These are phyloP conservation scores for Nemania serpens DNA, from an alignment of 2,329 filamentous ascomycete species.

Conservation along the genomic window DNA sequence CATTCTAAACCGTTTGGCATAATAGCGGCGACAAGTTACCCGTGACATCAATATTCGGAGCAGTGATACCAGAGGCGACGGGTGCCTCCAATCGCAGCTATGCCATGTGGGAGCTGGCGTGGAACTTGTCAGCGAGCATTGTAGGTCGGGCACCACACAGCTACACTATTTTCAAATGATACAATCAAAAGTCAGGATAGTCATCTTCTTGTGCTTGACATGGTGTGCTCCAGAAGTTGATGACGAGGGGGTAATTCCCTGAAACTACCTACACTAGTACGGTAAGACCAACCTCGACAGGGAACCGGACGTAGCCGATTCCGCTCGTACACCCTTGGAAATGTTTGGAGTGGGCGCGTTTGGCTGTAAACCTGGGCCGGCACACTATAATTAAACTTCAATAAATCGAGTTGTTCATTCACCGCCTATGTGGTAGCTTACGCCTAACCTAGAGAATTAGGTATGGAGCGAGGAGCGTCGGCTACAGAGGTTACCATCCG, in stretches of 20 bases:
- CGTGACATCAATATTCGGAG: background rate
- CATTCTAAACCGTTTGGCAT: background rate
- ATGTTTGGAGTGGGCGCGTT: background rate
- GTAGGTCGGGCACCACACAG: too few species aligned
- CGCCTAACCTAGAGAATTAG: background rate
- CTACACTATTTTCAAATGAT: too few species aligned
- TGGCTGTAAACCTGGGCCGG: background rate
- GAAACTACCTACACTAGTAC: too few species aligned
- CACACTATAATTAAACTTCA: background rate
- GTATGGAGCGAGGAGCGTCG: too few species aligned
- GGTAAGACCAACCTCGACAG: slow-evolving; percentile 52
- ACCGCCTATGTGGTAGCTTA: background rate
- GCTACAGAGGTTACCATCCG: too few species aligned
- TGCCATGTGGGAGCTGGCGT: too few species aligned
- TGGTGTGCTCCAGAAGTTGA: background rate
- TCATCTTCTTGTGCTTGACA: too few species aligned
- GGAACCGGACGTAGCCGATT: slow-evolving; percentile 48
- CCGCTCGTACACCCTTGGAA: slow-evolving; percentile 1
- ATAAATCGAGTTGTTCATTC: slow-evolving; percentile 2
- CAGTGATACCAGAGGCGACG: too few species aligned
- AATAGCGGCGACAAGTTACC: background rate
- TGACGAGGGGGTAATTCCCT: slow-evolving; percentile 43
- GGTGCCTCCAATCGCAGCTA: too few species aligned
- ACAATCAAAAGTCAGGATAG: too few species aligned
- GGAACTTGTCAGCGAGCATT: too few species aligned